Evolutionary conservation across 73 alveolate genomes (phyloP).

Genomic region (Tetrahymena borealis): DNA sequence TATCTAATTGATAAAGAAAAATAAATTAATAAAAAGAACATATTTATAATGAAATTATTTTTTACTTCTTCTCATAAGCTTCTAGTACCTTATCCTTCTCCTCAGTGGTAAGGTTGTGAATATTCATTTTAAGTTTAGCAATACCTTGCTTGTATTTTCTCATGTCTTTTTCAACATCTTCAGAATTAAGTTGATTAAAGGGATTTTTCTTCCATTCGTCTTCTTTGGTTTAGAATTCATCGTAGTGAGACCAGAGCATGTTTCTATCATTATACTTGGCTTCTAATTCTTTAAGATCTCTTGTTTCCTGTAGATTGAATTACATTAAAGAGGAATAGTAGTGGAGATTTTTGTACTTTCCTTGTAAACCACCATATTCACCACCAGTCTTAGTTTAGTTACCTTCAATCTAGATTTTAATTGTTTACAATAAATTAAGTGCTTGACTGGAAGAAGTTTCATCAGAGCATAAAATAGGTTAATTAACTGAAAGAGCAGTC

Average conservation of each 20-base stretch:
- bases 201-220: conserved; percentile 28
- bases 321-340: conserved; percentile 30
- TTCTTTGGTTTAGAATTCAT: conserved; percentile 6
- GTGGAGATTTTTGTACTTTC: conserved; percentile 3
- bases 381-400: background rate
- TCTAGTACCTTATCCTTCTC: conserved; percentile 35
- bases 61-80: conserved; percentile 7
- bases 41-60: conserved; percentile 15
- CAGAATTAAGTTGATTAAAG: conserved; percentile 21
- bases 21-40: conserved; percentile 46
- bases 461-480: conserved; percentile 19
- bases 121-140: conserved; percentile 26
- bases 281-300: conserved; percentile 34
- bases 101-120: conserved; percentile 29
- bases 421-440: conserved; percentile 6
- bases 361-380: conserved; percentile 25
- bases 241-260: conserved; percentile 43
- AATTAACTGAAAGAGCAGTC: conserved; percentile 12
- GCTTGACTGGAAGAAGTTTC: conserved; percentile 38
- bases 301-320: conserved; percentile 12
- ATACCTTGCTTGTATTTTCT: conserved; percentile 34
- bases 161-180: conserved; percentile 45
- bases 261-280: conserved; percentile 29
- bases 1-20: conserved; percentile 27
- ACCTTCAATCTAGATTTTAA: conserved; percentile 8